Percentiles rank a stretch among this genome's conserved stretches.
phyloP scores from a whole-genome alignment of 108 stramenopile genomes.

The Seminavis robusta region DNA sequence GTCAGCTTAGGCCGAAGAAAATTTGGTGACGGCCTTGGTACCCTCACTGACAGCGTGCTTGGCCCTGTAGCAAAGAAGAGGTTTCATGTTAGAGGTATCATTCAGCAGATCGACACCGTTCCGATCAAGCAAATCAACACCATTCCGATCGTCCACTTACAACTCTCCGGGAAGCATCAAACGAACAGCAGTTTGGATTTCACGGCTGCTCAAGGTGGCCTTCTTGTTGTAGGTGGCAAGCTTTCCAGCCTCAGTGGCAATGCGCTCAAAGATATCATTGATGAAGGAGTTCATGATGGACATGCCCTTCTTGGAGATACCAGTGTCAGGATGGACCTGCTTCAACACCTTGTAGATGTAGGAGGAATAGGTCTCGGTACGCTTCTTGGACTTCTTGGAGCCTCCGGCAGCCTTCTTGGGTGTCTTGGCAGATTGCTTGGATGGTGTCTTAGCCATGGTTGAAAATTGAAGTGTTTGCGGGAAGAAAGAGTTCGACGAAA shows the following conservation, averaged over 20 bases:
- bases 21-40: slow-evolving; percentile 56
- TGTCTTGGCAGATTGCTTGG: slow-evolving; percentile 49
- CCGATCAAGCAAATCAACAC: too few species aligned
- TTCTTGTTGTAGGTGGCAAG: slow-evolving; percentile 92
- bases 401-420: slow-evolving; percentile 45
- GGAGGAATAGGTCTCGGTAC: slow-evolving; percentile 81
- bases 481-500: too few species aligned
- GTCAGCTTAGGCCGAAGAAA: slow-evolving; percentile 23
- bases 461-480: too few species aligned
- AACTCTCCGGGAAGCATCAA: slow-evolving; percentile 91
- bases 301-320: slow-evolving; percentile 92
- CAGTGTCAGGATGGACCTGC: slow-evolving; percentile 82
- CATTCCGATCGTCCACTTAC: too few species aligned
- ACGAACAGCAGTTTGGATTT: slow-evolving; percentile 91
- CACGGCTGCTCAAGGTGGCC: slow-evolving; percentile 86
- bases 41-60: slow-evolving; percentile 88
- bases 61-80: too few species aligned
- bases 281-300: slow-evolving; percentile 95
- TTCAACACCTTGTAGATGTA: slow-evolving; percentile 96
- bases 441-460: slow-evolving; percentile 66
- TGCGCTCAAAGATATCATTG: slow-evolving; percentile 92
- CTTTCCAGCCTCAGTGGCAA: slow-evolving; percentile 88
- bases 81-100: too few species aligned
- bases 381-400: slow-evolving; percentile 64
- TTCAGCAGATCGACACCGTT: too few species aligned